Base-by-base conservation (phyloP, 2,329 filamentous ascomycete genomes). In the Aphanocladium album region DNA sequence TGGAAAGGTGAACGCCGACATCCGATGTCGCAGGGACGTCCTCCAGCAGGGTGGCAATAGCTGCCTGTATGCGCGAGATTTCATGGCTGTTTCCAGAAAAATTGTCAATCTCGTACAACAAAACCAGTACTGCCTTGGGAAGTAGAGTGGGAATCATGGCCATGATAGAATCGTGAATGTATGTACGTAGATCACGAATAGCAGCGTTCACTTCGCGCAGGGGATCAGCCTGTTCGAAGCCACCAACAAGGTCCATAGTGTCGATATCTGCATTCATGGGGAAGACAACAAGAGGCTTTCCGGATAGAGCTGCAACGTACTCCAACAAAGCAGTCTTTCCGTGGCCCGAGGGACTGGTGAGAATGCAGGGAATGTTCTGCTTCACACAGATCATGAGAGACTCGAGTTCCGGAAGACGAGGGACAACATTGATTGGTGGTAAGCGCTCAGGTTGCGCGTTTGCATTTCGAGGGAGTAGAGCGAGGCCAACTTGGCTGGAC, bases 161-260 rank as follows among this genome's bases (percentile, higher is more conserved):
- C 63, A 86, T 73, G 35, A 83, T 73, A 19, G 78, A 80, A 3
- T 71, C 69, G 59, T 85, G 82, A 19, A 89, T 69, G 60, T 82
- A 81, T 6, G 76, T 69, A 14, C 77, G 76, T 14, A 90, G 70
- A 35, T 68, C 67, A 52, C 83, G 77, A 30, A 86, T 71, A 14
- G 73, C 69, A n/a, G 79, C 77, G 58, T 89, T 87, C 5, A 90
- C 79, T 63, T 89, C 85, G 60, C 93, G 83, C 56, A 89, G 81
- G 23, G 90, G 86, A 71, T 99, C 95, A 19, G 91, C 87, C 74
- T 99, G 95, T 72, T 99, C 95, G 70, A 96, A 99, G 0, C 95
- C 95, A 69, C 95, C 95, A 60, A 99, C 91, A 60, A 99, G 84
- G 74, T 99, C 95, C 87, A 96, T 96, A 1, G 93, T 93, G 72